Conservation (phyloP, 495 filamentous ascomycete genomes). For the Trichoderma orchidacearum region DNA sequence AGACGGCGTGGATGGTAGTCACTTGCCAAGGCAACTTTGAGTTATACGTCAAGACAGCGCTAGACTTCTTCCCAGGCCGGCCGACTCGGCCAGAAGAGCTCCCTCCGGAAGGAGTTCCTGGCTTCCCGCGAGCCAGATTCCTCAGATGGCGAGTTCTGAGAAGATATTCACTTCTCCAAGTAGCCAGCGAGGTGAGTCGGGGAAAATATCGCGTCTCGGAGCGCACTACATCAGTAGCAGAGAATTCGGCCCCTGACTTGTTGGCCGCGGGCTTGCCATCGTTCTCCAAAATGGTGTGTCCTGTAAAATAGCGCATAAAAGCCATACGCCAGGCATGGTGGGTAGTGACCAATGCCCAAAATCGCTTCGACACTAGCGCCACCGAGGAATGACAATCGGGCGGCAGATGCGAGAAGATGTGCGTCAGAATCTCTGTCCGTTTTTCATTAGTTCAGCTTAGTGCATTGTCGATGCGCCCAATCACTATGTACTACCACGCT, state of each 20-base stretch:
- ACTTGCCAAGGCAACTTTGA: constrained; percentile 63
- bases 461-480: no score
- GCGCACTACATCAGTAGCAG: constrained; percentile 46
- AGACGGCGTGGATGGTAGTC: constrained; percentile 63
- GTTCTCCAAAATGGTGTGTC: constrained; percentile 36
- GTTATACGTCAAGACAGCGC: constrained; percentile 58
- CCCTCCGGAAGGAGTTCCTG: constrained; percentile 29
- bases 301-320: constrained; percentile 80
- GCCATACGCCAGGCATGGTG: constrained; percentile 86
- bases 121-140: constrained; percentile 61
- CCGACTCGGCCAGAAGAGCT: constrained; percentile 22
- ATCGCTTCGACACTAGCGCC: constrained; percentile 70
- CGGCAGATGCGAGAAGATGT: constrained; percentile 80
- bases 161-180: constrained; percentile 90
- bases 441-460: background rate
- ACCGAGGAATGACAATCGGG: constrained; percentile 65
- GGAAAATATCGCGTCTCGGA: constrained; percentile 53
- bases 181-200: constrained; percentile 61
- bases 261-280: constrained; percentile 17
- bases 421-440: constrained; percentile 67
- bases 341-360: constrained; percentile 69
- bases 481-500: no score
- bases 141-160: constrained; percentile 71
- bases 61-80: constrained; percentile 39
- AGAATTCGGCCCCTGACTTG: constrained; percentile 20